Percentiles rank a stretch among this genome's conserved stretches.
These are phyloP conservation scores for Trichophyton equinum DNA, from an alignment of 2,329 filamentous ascomycete species.

Conservation along the genomic window DNA sequence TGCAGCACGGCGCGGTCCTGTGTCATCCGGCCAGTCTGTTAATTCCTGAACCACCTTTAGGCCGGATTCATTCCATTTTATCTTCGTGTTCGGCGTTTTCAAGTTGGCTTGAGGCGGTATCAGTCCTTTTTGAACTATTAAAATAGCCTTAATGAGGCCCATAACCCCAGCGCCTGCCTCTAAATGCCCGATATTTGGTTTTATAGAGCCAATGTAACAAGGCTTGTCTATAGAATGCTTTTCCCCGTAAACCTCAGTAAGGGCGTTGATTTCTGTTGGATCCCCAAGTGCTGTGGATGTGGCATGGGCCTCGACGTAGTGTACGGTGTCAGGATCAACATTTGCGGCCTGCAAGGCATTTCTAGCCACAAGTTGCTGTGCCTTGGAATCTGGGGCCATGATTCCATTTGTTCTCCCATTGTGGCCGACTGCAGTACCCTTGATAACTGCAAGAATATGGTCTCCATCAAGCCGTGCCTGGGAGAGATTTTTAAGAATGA, in stretches of 20 bases:
- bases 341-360: conserved; percentile 17
- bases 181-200: conserved; percentile 27
- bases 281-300: conserved; percentile 35
- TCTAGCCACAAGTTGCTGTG: conserved; percentile 19
- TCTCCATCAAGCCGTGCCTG: conserved; percentile 63
- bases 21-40: conserved; percentile 17
- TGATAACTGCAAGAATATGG: conserved; percentile 49
- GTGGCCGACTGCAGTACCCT: not conserved
- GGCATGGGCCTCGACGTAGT: conserved; percentile 72
- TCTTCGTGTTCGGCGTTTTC: not conserved
- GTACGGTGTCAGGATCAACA: conserved; percentile 44
- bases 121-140: conserved; percentile 19
- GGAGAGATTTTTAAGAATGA: conserved; percentile 62
- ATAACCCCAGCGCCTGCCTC: conserved; percentile 18
- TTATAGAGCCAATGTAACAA: conserved; percentile 11
- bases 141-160: conserved; percentile 22
- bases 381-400: conserved; percentile 22
- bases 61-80: conserved; percentile 6
- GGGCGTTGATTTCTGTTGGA: conserved; percentile 14
- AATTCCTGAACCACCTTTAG: conserved; percentile 10
- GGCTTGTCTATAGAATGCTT: not conserved
- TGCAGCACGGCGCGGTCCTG: conserved; percentile 7
- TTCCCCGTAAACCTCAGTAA: not conserved
- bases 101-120: conserved; percentile 10
- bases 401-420: conserved; percentile 28